phyloP scores from a whole-genome alignment of 768 basidiomycete genomes.

The Boletus sp. region DNA sequence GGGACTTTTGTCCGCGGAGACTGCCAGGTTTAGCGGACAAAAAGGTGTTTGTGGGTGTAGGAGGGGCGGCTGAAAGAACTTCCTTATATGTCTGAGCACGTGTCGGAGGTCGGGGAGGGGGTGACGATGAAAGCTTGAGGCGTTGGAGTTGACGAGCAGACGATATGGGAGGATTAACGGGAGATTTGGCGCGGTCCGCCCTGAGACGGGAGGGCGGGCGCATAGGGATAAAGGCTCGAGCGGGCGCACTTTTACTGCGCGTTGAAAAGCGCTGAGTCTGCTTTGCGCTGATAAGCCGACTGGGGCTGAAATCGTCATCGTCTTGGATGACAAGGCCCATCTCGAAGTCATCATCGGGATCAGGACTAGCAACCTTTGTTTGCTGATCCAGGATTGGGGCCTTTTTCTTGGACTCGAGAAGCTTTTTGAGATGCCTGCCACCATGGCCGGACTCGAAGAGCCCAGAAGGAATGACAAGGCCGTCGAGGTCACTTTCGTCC shows the following conservation, averaged over 20 bases:
- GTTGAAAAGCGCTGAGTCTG: slow-evolving; percentile 43
- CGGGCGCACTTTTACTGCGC: slow-evolving; percentile 62
- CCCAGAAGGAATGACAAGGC: slow-evolving; percentile 72
- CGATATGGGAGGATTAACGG: slow-evolving; percentile 65
- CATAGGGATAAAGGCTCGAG: slow-evolving; percentile 44
- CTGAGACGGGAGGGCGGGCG: slow-evolving; percentile 66
- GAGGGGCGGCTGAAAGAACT: slow-evolving; percentile 49
- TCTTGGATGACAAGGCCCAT: slow-evolving; percentile 81
- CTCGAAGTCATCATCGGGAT: slow-evolving; percentile 85
- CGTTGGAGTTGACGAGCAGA: slow-evolving; percentile 68
- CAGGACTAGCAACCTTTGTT: slow-evolving; percentile 52
- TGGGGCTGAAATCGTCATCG: slow-evolving; percentile 79
- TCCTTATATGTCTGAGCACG: slow-evolving; percentile 62
- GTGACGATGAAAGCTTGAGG: slow-evolving; percentile 67
- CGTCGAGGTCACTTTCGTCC: slow-evolving; percentile 75
- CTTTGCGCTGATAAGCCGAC: slow-evolving; percentile 56
- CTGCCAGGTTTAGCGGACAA: slow-evolving; percentile 69
- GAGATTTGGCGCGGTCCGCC: slow-evolving; percentile 69
- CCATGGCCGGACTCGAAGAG: slow-evolving; percentile 74
- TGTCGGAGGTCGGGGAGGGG: slow-evolving; percentile 50
- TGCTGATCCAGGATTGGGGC: slow-evolving; percentile 53
- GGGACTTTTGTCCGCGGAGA: slow-evolving; percentile 81
- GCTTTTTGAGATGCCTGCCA: slow-evolving; percentile 46
- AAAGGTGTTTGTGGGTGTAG: slow-evolving; percentile 53
- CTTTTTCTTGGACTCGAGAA: slow-evolving; percentile 56